A percentile compares a stretch with the other conserved stretches of the same genome.
Conservation (phyloP, 495 filamentous ascomycete species). For the Penicillium daleae region DNA sequence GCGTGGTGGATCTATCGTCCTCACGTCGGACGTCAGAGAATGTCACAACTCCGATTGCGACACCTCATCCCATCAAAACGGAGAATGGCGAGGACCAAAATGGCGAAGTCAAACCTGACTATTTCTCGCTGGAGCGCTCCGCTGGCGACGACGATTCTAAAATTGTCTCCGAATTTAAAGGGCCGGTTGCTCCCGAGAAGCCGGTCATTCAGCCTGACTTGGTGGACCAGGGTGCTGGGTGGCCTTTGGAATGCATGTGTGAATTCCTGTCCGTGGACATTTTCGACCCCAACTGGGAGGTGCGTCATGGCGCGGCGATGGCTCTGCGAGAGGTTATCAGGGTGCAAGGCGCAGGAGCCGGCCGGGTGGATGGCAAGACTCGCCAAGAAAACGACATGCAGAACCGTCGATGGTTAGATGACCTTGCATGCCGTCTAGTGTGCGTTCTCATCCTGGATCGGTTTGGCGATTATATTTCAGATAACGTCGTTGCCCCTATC, state of each 20-base stretch:
- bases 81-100: conserved; percentile 60
- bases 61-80: conserved; percentile 70
- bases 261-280: conserved; percentile 91
- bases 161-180: conserved; percentile 95
- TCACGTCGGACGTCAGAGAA: conserved; percentile 70
- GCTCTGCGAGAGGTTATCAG: conserved; percentile 89
- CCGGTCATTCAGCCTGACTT: conserved; percentile 66
- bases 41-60: conserved; percentile 64
- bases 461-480: conserved; percentile 96
- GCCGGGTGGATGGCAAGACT: conserved; percentile 70
- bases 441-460: conserved; percentile 97
- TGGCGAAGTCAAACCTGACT: conserved; percentile 63
- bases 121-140: conserved; percentile 80
- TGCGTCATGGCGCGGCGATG: conserved; percentile 96
- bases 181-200: conserved; percentile 63
- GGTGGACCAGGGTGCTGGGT: conserved; percentile 70
- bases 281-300: conserved; percentile 94
- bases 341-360: conserved; percentile 91
- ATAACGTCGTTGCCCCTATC: conserved; percentile 95
- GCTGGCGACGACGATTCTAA: conserved; percentile 85
- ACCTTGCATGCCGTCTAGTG: conserved; percentile 87
- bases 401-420: conserved; percentile 87
- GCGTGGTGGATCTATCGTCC: conserved; percentile 83
- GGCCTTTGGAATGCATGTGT: conserved; percentile 93
- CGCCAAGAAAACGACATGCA: conserved; percentile 74